Base-by-base conservation (phyloP, 2,329 filamentous ascomycete genomes). In the Bertia moriformis region DNA sequence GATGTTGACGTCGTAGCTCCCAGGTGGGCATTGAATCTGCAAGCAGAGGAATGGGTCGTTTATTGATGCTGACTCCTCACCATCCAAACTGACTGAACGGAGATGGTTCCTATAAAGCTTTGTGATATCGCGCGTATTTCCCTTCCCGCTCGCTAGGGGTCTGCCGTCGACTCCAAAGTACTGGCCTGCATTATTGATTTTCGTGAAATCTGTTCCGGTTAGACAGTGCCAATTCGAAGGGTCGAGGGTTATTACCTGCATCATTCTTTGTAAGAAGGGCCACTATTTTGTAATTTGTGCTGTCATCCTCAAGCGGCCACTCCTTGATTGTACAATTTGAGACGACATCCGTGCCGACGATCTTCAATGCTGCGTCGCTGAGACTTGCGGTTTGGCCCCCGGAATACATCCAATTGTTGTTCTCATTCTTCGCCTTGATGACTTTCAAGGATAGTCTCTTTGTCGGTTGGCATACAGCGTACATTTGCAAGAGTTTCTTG, bases 1-100 rank as follows among this genome's bases (percentile, higher is more conserved):
- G 24, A 79, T 57, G 43, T 78, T 79, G 3, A 66, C 61, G 52
- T 79, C 75, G 48, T 79, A 79, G 33, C 59, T 67, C 4, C 62
- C 66, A 7, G 49, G 47, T 2, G 67, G 66, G 49, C 73, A 79
- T 2, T 48, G 46, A 5, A 79, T 61, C 22, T 69, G 64, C 38
- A 79, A 48, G 43, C 59, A 69, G 10, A 77, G 46, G 47, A 78
- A 77, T 0, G 71, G 70, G 38, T 74, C 65, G 20, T 61, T 64
- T 30, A 64, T 46, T 17, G 41, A 45, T 41, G 14, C 37, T 13
- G 45, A 49, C 4, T 41, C 42, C 3, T 59, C 42, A 0, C 18
- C 42, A 43, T 12, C 5, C 29, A 15, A 12, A 12, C 10, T 15
- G 17, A 15, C 32, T 10, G 32, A 7, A 14, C 32, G 32, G 7